Base-by-base conservation (phyloP, 2,329 filamentous ascomycete species). In the Penicillium corylophilum region DNA sequence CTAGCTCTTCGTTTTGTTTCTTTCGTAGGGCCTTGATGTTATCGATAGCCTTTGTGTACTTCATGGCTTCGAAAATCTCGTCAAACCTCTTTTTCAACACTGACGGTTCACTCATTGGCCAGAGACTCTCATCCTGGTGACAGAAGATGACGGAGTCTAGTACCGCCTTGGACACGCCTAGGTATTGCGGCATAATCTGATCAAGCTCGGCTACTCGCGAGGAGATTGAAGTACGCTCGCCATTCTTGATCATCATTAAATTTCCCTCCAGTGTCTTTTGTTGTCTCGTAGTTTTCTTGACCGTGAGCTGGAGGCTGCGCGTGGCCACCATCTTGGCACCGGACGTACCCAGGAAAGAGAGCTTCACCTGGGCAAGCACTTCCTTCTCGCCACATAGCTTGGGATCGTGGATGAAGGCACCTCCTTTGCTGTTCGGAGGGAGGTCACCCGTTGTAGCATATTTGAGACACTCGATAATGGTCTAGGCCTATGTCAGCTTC, bases 381-480 rank as follows among this genome's bases (percentile, higher is more conserved):
- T 96, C 90, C 62, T 90, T 92, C 67, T 96, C 91, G 50, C 88
- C 89, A 58, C 83, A 55, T 70, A 88, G 82, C 76, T 94, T 94
- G n/a, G 94, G 94, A 65, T 99, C 94, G 70, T 99, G 93, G 57
- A 99, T 90, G 70, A 97, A 99, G 44, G 93, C 92, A 28, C 91
- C 92, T 24, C 88, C 88, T 76, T 82, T 85, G 68, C 87, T 92
- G 77, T 96, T 96, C 28, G 94, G 90, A 1, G 94, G 94, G 43
- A 95, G 82, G 65, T 95, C 89, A 50, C 94, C 95, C 7, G 92
- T 96, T 16, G 95, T 96, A 46, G 90, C 92, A 84, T 96, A 99
- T 70, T 96, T 96, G 66, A 99, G 87, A 70, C 91, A 95, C 73
- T 99, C 94, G 73, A 99, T 99, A 68, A 99, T 96, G 51, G 94